Conservation (phyloP, 257 asterid genomes). For the Mitragyna speciosa region DNA sequence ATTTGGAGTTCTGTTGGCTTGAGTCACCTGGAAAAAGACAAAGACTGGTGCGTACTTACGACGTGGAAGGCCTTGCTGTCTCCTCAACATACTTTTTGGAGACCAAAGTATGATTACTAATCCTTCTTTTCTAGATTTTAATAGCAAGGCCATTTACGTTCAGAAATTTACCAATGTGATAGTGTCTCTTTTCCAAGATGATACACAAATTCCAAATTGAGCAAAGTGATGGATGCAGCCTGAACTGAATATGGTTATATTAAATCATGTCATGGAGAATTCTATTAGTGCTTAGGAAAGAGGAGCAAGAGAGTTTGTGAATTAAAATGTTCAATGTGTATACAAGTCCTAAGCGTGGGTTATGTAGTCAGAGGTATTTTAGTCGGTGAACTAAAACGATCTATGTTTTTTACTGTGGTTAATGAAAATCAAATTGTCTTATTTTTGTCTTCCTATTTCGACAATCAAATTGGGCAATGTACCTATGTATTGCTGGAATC, state of each 20-base stretch:
- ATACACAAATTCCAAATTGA: not conserved
- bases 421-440: not conserved
- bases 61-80: constrained; percentile 79
- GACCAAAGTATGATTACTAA: constrained; percentile 51
- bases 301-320: not conserved
- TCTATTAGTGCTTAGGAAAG: not conserved
- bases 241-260: not conserved
- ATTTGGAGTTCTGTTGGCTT: constrained; percentile 85
- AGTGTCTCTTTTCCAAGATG: not conserved
- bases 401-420: not conserved
- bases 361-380: too few relatives aligned
- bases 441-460: not conserved
- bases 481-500: not conserved
- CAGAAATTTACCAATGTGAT: constrained; percentile 2
- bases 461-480: not conserved
- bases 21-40: constrained; percentile 79
- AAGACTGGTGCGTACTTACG: constrained; percentile 83
- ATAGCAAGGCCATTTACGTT: not conserved
- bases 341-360: too few relatives aligned
- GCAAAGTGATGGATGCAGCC: not conserved
- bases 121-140: not conserved
- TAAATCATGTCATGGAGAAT: not conserved
- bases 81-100: constrained; percentile 80
- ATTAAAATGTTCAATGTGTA: not conserved
- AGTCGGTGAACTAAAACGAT: not conserved